Evolutionary conservation across 768 basidiomycete species (phyloP).

Genomic region (Pulveroboletus frians): DNA sequence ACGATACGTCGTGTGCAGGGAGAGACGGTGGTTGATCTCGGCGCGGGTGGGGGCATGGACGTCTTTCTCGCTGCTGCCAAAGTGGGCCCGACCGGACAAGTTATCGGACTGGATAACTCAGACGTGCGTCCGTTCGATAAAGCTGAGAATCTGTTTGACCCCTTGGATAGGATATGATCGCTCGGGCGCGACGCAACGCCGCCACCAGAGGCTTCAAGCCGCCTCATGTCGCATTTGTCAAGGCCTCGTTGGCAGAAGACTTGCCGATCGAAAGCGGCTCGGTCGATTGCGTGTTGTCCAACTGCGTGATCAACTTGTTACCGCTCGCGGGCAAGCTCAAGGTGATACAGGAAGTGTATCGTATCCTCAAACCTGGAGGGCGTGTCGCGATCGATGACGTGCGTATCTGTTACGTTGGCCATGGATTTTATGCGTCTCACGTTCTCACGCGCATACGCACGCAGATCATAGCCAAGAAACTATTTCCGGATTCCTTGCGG

Average conservation of each 20-base stretch:
- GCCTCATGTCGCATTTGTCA: conserved; percentile 47
- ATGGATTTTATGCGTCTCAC: too few species aligned
- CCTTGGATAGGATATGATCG: conserved; percentile 46
- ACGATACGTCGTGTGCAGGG: conserved; percentile 34
- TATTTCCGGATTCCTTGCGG: conserved; percentile 38
- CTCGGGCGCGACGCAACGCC: conserved; percentile 44
- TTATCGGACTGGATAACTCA: conserved; percentile 52
- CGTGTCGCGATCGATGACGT: conserved; percentile 51
- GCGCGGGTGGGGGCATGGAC: conserved; percentile 53
- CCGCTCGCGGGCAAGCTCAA: conserved; percentile 37
- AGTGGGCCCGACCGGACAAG: conserved; percentile 46
- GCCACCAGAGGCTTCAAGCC: conserved; percentile 36
- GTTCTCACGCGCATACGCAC: neutral
- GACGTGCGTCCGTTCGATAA: conserved; percentile 30
- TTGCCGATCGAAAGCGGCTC: conserved; percentile 45
- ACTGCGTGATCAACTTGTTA: conserved; percentile 52
- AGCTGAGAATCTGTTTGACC: neutral
- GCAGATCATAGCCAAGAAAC: conserved; percentile 45
- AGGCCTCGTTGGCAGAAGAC: conserved; percentile 37
- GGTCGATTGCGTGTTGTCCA: conserved; percentile 53
- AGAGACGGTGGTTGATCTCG: conserved; percentile 52
- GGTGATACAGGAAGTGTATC: conserved; percentile 42
- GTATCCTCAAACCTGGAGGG: conserved; percentile 54
- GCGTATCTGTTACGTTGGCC: conserved; percentile 5
- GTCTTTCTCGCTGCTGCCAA: conserved; percentile 48